Evolutionary conservation across 2,329 filamentous ascomycete species (phyloP), one percentile per base, ranked within the genome.

Genomic region (Capronia americana): DNA sequence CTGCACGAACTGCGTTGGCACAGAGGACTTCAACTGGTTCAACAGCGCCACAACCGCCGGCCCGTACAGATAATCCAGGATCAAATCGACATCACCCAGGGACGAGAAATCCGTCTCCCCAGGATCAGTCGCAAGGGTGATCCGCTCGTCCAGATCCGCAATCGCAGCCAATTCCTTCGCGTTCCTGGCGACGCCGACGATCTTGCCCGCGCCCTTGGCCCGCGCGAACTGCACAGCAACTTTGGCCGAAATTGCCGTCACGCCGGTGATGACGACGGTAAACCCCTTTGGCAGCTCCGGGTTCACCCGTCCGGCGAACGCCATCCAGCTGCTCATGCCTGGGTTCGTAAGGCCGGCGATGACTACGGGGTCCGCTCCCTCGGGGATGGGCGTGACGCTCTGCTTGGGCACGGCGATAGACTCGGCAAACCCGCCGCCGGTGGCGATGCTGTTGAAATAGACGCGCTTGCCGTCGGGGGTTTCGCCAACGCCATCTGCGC

Each of bases 11-110:
- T 86, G 84, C 26, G 85, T 77, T 0, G 82, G 78, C n/a, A 77
- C 78, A n/a, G 54, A 58, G 1, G 78, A 76, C 41, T 75, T 77
- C 20, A 85, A 71, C 3, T 78, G 78, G 4, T 74, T 70, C 7
- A 87, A 75, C 10, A 83, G 73, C 4, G 79, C 78, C 11, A 77
- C 70, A 0, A 80, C 74, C 17, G 81, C 77, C 0, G 79, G 76
- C 0, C 85, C 86, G 74, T 84, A 87, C 7, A 88, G 75, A 71
- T 87, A 88, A 71, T 88, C 85, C 1, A 88, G 75, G 3, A 88
- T 79, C 2, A 87, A 78, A 67, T 88, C 85, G 34, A 82, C 81
- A 41, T 81, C 79, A 1, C 77, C 80, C 0, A 82, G 76, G 8
- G 74, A 73, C 17, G 65, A 63, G 48, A 65, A 72, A 68, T 87